phyloP scores from a whole-genome alignment of 345 rosid species.

The Lepidium didymum region DNA sequence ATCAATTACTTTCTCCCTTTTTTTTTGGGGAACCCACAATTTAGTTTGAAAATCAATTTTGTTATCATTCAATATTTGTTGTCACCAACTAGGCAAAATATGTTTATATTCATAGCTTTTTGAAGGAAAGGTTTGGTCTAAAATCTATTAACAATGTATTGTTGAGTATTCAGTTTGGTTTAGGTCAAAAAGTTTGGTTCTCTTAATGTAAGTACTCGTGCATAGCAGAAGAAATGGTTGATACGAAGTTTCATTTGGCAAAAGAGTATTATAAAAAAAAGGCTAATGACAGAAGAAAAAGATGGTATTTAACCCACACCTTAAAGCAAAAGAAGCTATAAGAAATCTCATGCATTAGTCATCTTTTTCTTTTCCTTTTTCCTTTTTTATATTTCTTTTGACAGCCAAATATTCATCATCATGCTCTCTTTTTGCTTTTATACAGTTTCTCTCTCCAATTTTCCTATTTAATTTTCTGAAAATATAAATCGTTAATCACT shows the following conservation, averaged over 20 bases:
- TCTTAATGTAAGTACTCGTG: too few species aligned
- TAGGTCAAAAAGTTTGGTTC: neutral
- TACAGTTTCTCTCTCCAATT: constrained; percentile 7
- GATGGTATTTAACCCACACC: neutral
- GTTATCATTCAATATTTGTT: neutral
- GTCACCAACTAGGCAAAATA: constrained; percentile 11
- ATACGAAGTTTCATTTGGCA: neutral
- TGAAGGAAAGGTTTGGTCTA: too few species aligned
- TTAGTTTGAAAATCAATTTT: neutral
- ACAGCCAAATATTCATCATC: constrained; percentile 26
- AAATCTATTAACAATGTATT: neutral
- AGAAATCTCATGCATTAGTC: constrained; percentile 8
- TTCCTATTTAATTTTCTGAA: neutral
- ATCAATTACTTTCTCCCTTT: neutral
- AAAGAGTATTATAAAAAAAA: neutral
- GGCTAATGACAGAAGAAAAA: neutral
- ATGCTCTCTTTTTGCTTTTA: constrained; percentile 15
- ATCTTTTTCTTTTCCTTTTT: neutral
- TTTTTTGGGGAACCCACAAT: neutral
- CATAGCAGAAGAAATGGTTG: too few species aligned
- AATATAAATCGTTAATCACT: neutral
- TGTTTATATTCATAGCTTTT: neutral
- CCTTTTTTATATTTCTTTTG: constrained; percentile 18
- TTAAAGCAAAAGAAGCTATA: constrained; percentile 20
- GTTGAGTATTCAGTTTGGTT: neutral